Evolutionary conservation across 2,329 filamentous ascomycete genomes (phyloP), one percentile per base, ranked within the genome.

Genomic region (Hypoxylon sp.): DNA sequence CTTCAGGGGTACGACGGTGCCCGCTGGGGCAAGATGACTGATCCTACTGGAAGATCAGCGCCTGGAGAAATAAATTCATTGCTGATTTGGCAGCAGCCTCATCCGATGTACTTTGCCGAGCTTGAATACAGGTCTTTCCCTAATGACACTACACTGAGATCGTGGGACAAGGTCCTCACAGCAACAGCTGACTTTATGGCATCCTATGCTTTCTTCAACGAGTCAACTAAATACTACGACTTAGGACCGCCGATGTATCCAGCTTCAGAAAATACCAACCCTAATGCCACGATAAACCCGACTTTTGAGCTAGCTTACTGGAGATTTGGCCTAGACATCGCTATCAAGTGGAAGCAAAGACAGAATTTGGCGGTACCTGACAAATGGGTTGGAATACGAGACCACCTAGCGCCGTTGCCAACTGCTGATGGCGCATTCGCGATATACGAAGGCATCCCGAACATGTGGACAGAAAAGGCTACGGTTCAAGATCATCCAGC

Each of bases 1-100:
- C 62, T 36, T 0, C 81, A 83, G 69, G 80, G 81, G 3, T 83
- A 83, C 72, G 65, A 72, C 4, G 81, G 82, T 30, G 81, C 81
- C 5, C 76, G 81, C 51, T 80, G 72, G 83, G 83, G 70, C 52
- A 86, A 88, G 71, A 87, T 87, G 85, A 85, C 81, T 8, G 85
- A 87, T 71, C 83, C 85, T 0, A 82, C 80, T 0, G 84, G 85
- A 24, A 78, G 83, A 9, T 84, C 81, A 48, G 84, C 85, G 1
- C 86, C 87, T 0, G 87, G 87, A 1, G 83, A 86, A 66, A 88
- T 89, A 72, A 89, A 89, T 72, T 83, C 82, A 8, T 76, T 89
- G 1, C 77, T 89, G 2, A 84, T 88, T 60, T 89, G 87, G 87
- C 87, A 89, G 69, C 87, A 88, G 69, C 86, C 85, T 6, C 87